Percentiles rank a stretch among this genome's conserved stretches.
These are phyloP conservation scores for Trichoderma guizhouense DNA, from an alignment of 2,329 filamentous ascomycete species.

Conservation along the genomic window DNA sequence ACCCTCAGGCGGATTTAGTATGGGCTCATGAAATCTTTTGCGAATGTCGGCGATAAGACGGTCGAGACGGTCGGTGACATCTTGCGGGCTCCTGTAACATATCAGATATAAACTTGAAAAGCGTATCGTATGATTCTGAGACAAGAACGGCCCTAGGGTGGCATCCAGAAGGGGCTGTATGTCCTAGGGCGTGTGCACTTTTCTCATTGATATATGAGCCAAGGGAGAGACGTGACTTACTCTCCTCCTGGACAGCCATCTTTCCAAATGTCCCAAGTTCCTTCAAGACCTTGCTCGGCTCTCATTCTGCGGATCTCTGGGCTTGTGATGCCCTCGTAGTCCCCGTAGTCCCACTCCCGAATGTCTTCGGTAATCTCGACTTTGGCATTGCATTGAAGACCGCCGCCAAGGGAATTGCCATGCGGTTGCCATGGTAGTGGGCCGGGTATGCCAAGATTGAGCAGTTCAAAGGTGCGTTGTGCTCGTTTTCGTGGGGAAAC, in stretches of 20 bases:
- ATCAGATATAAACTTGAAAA: neutral
- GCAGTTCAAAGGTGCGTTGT: constrained; percentile 84
- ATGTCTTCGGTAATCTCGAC: constrained; percentile 70
- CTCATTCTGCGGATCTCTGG: constrained; percentile 61
- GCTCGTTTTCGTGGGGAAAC: constrained; percentile 83
- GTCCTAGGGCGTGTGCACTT: neutral
- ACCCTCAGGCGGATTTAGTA: constrained; percentile 50
- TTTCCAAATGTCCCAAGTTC: constrained; percentile 81
- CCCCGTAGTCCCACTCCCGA: constrained; percentile 83
- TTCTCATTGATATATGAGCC: neutral
- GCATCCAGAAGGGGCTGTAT: neutral
- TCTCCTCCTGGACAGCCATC: constrained; percentile 85
- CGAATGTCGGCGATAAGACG: constrained; percentile 72
- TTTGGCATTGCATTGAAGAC: constrained; percentile 52
- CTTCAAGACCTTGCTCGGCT: constrained; percentile 53
- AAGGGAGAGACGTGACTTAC: constrained; percentile 45
- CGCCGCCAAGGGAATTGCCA: constrained; percentile 35
- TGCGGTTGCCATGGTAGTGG: constrained; percentile 66
- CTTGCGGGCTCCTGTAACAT: constrained; percentile 57
- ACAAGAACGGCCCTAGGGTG: neutral
- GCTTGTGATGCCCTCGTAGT: constrained; percentile 79
- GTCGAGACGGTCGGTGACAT: constrained; percentile 72
- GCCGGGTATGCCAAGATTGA: constrained; percentile 68
- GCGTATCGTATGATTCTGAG: constrained; percentile 11
- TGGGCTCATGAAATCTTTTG: constrained; percentile 58